These are phyloP conservation scores for Dactylorhiza incarnata DNA, from an alignment of 106 monocot genomes.

Conservation along the genomic window DNA sequence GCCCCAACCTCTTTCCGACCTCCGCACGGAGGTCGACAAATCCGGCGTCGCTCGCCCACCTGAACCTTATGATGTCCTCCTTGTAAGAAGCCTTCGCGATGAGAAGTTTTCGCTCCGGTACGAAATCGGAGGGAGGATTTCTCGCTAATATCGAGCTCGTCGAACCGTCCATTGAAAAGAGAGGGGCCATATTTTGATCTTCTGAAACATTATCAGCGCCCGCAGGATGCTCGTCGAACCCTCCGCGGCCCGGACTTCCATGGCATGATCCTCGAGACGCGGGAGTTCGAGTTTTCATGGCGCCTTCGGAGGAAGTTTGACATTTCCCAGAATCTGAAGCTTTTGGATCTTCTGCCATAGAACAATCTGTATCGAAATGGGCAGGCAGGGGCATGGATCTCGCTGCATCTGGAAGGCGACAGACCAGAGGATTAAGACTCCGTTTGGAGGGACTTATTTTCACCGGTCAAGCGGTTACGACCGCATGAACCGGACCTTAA, in stretches of 20 bases:
- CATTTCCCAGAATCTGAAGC: conserved; percentile 10
- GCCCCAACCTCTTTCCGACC: conserved; percentile 43
- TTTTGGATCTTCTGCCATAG: not conserved
- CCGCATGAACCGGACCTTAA: no score
- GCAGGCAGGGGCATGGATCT: conserved; percentile 12
- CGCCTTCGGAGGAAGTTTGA: conserved; percentile 34
- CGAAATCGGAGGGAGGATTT: conserved; percentile 3
- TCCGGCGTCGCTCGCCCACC: conserved; percentile 21
- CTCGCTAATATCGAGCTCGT: conserved; percentile 58
- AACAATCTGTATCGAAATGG: conserved; percentile 16
- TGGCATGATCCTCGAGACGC: conserved; percentile 47
- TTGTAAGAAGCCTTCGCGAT: conserved; percentile 57
- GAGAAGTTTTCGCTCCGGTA: conserved; percentile 21
- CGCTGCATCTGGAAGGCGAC: conserved; percentile 30
- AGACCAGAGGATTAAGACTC: conserved; percentile 36
- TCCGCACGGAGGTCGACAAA: conserved; percentile 30
- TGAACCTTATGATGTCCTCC: conserved; percentile 63
- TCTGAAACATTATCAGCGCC: not conserved
- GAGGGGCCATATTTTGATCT: not conserved
- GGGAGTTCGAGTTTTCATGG: conserved; percentile 19
- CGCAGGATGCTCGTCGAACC: not conserved
- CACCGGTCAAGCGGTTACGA: no score
- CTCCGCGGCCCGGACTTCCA: conserved; percentile 19
- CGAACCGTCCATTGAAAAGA: conserved; percentile 32
- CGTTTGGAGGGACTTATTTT: no score